These are phyloP conservation scores for Fusarium tuaranense DNA, from an alignment of 2,329 filamentous ascomycete genomes.

Conservation along the genomic window DNA sequence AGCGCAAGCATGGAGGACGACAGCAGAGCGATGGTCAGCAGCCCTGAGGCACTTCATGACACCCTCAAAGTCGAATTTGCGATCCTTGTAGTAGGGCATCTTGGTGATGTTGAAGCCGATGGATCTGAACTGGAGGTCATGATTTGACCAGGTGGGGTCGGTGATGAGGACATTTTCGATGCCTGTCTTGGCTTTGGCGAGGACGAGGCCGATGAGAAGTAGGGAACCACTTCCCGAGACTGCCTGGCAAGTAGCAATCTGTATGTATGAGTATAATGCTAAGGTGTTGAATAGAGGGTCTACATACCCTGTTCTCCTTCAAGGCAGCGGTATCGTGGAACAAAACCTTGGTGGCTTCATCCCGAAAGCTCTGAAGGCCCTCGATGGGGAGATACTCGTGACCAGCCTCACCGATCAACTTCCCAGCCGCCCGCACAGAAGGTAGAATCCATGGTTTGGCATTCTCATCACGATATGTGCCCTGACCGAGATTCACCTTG, in stretches of 20 bases:
- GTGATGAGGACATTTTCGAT: slow-evolving; percentile 51
- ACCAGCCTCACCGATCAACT: slow-evolving; percentile 31
- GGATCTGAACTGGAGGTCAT: slow-evolving; percentile 50
- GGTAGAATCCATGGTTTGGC: slow-evolving; percentile 55
- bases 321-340: slow-evolving; percentile 44
- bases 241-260: slow-evolving; percentile 53
- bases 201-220: slow-evolving; percentile 48
- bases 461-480: slow-evolving; percentile 54
- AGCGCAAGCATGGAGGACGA: slow-evolving; percentile 56
- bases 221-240: slow-evolving; percentile 57
- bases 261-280: background rate
- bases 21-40: slow-evolving; percentile 39
- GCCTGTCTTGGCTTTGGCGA: slow-evolving; percentile 42
- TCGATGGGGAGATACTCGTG: slow-evolving; percentile 55
- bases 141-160: slow-evolving; percentile 57
- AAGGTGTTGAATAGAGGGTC: background rate
- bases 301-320: slow-evolving; percentile 46
- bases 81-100: slow-evolving; percentile 51
- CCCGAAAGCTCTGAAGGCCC: slow-evolving; percentile 48
- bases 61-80: slow-evolving; percentile 48
- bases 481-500: slow-evolving; percentile 55
- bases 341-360: slow-evolving; percentile 47
- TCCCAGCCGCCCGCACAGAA: slow-evolving; percentile 45
- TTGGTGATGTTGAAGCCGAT: slow-evolving; percentile 48
- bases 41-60: slow-evolving; percentile 44